A percentile compares a stretch with the other conserved stretches of the same genome.
Evolutionary conservation across 2,329 filamentous ascomycete species (phyloP).

Genomic region (Fusarium virguliforme): DNA sequence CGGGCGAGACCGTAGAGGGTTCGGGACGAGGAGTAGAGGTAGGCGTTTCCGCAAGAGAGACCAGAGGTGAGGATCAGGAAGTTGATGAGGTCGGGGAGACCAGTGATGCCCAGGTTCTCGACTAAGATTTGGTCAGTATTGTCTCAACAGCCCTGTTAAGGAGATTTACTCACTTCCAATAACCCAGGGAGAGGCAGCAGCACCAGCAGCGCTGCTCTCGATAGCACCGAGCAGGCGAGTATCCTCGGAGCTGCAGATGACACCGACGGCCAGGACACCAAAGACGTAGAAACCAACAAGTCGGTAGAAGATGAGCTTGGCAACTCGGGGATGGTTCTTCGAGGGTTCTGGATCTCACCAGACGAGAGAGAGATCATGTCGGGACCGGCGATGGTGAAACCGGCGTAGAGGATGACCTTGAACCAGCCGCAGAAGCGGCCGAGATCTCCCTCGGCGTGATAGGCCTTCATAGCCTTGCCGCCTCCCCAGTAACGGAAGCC

Average conservation of each 20-base stretch:
- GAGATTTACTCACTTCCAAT: conserved; percentile 58
- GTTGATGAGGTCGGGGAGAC: conserved; percentile 70
- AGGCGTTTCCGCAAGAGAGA: conserved; percentile 63
- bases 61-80: conserved; percentile 73
- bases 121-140: conserved; percentile 50
- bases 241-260: conserved; percentile 69
- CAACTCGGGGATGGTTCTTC: conserved; percentile 76
- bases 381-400: conserved; percentile 78
- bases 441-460: conserved; percentile 63
- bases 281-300: conserved; percentile 81
- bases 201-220: conserved; percentile 68
- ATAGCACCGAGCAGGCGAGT: conserved; percentile 58
- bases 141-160: too few relatives aligned
- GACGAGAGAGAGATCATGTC: conserved; percentile 74
- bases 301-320: conserved; percentile 82
- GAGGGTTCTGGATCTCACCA: conserved; percentile 76
- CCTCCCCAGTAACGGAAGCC: conserved; percentile 74
- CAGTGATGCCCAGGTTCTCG: conserved; percentile 66
- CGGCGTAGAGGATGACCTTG: conserved; percentile 74
- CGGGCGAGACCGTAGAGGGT: conserved; percentile 66
- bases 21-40: conserved; percentile 64
- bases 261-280: conserved; percentile 69
- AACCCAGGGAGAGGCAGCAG: conserved; percentile 73
- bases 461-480: conserved; percentile 55
- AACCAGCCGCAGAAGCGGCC: conserved; percentile 75